A percentile compares a stretch with the other conserved stretches of the same genome.
phyloP scores from a whole-genome alignment of 768 basidiomycete species.

The Boletus patriciae region DNA sequence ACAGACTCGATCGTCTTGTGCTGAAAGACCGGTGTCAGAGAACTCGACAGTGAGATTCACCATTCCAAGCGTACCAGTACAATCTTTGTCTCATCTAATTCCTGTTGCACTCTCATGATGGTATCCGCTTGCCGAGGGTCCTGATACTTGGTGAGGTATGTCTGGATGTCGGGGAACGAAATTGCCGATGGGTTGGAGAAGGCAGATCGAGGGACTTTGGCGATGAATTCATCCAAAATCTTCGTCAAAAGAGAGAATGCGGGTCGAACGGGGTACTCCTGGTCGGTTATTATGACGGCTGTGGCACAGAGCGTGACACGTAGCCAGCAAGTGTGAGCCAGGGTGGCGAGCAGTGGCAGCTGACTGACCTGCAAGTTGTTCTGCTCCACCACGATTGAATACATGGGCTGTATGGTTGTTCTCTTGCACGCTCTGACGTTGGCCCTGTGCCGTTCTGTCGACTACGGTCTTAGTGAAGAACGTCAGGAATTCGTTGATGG shows the following conservation, averaged over 20 bases:
- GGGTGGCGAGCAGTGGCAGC: neutral
- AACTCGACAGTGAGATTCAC: neutral
- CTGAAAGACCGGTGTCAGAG: slow-evolving; percentile 40
- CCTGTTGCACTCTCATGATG: slow-evolving; percentile 97
- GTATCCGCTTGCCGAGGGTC: slow-evolving; percentile 96
- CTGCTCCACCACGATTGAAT: slow-evolving; percentile 86
- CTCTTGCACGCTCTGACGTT: slow-evolving; percentile 93
- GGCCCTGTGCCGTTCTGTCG: slow-evolving; percentile 82
- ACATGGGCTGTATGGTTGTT: slow-evolving; percentile 92
- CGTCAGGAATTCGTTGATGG: slow-evolving; percentile 87
- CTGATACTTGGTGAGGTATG: slow-evolving; percentile 89
- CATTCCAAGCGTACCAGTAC: slow-evolving; percentile 64
- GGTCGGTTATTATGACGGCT: slow-evolving; percentile 93
- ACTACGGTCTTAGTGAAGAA: slow-evolving; percentile 94
- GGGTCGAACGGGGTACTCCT: slow-evolving; percentile 94
- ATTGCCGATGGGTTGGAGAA: slow-evolving; percentile 66
- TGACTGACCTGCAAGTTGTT: slow-evolving; percentile 75
- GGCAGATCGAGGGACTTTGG: slow-evolving; percentile 71
- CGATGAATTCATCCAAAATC: slow-evolving; percentile 86
- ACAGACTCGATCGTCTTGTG: slow-evolving; percentile 99
- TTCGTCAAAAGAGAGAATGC: slow-evolving; percentile 95
- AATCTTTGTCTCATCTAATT: slow-evolving; percentile 99
- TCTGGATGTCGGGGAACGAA: slow-evolving; percentile 73
- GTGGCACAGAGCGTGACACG: slow-evolving; percentile 9
- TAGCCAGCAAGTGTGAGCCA: neutral